phyloP scores from a whole-genome alignment of 1,139 yeast genomes.

The Kodamaea plutei region DNA sequence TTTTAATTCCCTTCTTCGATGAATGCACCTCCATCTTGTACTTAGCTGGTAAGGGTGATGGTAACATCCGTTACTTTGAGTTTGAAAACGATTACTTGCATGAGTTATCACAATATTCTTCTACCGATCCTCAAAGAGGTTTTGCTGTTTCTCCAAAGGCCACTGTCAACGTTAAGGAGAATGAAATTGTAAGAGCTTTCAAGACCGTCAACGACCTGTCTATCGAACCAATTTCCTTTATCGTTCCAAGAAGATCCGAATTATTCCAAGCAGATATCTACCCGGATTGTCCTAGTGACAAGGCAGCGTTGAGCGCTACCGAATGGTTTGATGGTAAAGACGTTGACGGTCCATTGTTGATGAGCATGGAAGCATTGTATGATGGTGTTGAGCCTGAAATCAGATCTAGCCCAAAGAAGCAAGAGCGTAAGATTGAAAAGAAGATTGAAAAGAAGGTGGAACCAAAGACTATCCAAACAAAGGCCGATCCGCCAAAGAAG shows the following conservation, averaged over 20 bases:
- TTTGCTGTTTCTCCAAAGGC: conserved; percentile 86
- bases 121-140: conserved; percentile 94
- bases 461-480: conserved; percentile 4
- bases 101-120: conserved; percentile 80
- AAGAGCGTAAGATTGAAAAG: conserved; percentile 12
- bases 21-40: conserved; percentile 74
- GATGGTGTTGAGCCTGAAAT: conserved; percentile 62
- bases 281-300: conserved; percentile 81
- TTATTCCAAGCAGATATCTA: conserved; percentile 88
- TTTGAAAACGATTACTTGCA: conserved; percentile 75
- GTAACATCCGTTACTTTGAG: conserved; percentile 91
- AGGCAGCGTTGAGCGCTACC: conserved; percentile 71
- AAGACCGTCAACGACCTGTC: conserved; percentile 80
- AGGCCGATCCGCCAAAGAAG: conserved; percentile 1
- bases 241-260: conserved; percentile 91
- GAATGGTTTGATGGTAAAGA: conserved; percentile 80
- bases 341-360: conserved; percentile 76
- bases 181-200: conserved; percentile 76
- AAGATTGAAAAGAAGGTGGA: conserved; percentile 14
- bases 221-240: conserved; percentile 86
- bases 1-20: conserved; percentile 86
- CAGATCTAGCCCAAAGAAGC: conserved; percentile 32
- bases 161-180: conserved; percentile 71
- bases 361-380: conserved; percentile 70
- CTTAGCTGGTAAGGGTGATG: conserved; percentile 97